Percentiles rank a stretch among this genome's conserved stretches.
phyloP scores from a whole-genome alignment of 805 yeast species.

The Kluyveromyces nonfermentans region DNA sequence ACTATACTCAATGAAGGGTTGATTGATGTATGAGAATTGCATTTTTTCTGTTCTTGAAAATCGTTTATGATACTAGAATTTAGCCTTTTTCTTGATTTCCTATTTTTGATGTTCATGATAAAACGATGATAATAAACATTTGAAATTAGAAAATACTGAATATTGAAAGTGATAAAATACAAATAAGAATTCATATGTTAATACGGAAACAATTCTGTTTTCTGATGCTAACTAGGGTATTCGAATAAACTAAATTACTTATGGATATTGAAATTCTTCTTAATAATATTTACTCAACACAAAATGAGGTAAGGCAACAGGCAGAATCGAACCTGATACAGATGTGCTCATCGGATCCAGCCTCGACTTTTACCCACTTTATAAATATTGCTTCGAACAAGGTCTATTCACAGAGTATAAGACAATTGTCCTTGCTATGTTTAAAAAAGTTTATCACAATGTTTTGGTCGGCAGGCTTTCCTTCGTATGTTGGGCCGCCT shows the following conservation, averaged over 20 bases:
- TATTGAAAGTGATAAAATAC: too few species aligned
- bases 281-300: constrained; percentile 32
- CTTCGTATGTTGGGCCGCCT: constrained; percentile 61
- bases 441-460: constrained; percentile 58
- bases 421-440: constrained; percentile 60
- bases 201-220: background rate
- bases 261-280: constrained; percentile 17
- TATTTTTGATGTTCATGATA: too few species aligned
- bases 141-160: too few species aligned
- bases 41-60: background rate
- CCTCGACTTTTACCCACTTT: constrained; percentile 35
- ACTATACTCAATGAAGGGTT: background rate
- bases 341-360: constrained; percentile 40
- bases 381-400: constrained; percentile 33
- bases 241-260: too few species aligned
- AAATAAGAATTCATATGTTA: too few species aligned
- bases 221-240: background rate
- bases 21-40: background rate
- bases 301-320: constrained; percentile 40
- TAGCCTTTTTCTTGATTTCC: background rate
- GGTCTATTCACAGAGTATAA: constrained; percentile 26
- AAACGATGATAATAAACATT: background rate
- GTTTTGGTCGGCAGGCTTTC: constrained; percentile 80
- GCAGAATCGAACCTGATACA: constrained; percentile 45
- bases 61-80: background rate